Evolutionary conservation across 2,329 filamentous ascomycete species (phyloP), one percentile per base, ranked within the genome.

Genomic region (Claviceps sorghi): DNA sequence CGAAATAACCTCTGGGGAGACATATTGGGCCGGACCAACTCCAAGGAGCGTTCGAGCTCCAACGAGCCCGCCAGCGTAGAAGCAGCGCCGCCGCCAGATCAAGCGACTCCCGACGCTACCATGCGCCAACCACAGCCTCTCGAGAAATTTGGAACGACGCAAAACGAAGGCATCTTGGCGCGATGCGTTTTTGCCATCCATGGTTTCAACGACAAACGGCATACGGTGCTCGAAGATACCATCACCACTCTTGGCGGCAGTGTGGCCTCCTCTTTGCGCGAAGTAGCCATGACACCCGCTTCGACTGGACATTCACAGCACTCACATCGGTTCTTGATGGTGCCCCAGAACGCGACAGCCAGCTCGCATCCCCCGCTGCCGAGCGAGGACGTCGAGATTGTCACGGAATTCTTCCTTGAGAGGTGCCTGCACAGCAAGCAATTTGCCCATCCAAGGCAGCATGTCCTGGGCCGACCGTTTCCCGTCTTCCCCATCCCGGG

Each of bases 381-480:
- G 4, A 64, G 69, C 47, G 70, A 68, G 21, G 56, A 65, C 30
- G 62, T 78, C 8, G 64, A 73, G 49, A 64, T 77, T 44, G 82
- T 95, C 34, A 97, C 89, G 11, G 89, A 95, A 63, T 94, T 93
- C 75, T 98, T 91, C 78, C 76, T 98, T 50, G 93, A 98, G 68
- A 80, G 82, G 48, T 97, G 91, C 64, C 72, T 98, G 41, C 82
- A 90, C 63, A 79, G 80, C 57, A 93, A 87, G 65, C 71, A 69
- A 29, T 78, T 91, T 59, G 74, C 88, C 47, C 72, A 84, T 32
- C 88, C 89, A 5, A 70, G 74, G 50, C 73, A 79, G 4, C 82
- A 93, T 26, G 75, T 86, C 42, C 76, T 94, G 26, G 89, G 88
- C 54, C 80, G 80, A 7, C 89, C 93, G 2, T 86, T 96, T 56